phyloP scores from a whole-genome alignment of 345 rosid genomes.

The Aurinia saxatilis region DNA sequence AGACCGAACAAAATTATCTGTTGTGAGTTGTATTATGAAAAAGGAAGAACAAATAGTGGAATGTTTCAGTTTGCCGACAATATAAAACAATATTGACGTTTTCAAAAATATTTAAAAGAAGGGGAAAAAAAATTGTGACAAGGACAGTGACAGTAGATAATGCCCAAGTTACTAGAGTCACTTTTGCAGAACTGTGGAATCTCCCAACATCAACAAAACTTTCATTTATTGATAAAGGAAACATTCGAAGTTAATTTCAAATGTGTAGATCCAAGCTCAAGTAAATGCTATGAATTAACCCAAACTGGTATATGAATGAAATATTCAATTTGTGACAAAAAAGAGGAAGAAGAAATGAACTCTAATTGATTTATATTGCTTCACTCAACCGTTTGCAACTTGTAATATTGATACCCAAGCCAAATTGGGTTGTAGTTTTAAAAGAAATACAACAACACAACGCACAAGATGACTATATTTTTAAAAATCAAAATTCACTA shows the following conservation, averaged over 20 bases:
- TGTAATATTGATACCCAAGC: background rate
- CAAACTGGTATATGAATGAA: background rate
- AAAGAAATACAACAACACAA: background rate
- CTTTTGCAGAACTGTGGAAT: slow-evolving; percentile 25
- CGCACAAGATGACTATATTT: background rate
- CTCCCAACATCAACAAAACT: slow-evolving; percentile 13
- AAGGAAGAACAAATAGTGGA: background rate
- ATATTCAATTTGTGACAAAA: too few species aligned
- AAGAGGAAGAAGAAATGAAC: too few species aligned
- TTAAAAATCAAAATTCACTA: too few species aligned
- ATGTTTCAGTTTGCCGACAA: slow-evolving; percentile 20
- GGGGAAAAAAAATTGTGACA: slow-evolving; percentile 19
- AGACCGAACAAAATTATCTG: background rate
- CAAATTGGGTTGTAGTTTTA: background rate
- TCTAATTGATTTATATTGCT: too few species aligned
- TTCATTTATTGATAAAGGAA: background rate
- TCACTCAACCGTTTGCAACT: too few species aligned
- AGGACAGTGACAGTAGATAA: slow-evolving; percentile 25
- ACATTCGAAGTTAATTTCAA: background rate
- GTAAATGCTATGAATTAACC: background rate
- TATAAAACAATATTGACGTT: background rate
- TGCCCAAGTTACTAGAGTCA: slow-evolving; percentile 27
- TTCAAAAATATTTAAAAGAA: slow-evolving; percentile 11
- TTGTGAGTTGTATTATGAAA: background rate
- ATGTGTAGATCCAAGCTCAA: background rate